A percentile compares a stretch with the other conserved stretches of the same genome.
phyloP scores from a whole-genome alignment of 2,329 filamentous ascomycete genomes.

The Fusarium brachygibbosum region DNA sequence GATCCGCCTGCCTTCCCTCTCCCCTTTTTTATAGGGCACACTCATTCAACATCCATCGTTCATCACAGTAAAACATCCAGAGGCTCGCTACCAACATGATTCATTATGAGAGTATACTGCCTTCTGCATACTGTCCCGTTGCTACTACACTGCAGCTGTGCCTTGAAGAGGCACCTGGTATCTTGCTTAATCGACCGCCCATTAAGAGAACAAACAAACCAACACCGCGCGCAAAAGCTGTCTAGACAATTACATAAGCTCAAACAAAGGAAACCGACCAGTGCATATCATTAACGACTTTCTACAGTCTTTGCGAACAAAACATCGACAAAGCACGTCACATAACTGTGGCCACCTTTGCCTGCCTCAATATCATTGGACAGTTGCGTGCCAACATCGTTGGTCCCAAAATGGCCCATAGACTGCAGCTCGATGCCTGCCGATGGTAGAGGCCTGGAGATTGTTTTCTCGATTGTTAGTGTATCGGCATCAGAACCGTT shows the following conservation, averaged over 20 bases:
- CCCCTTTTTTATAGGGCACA: not conserved
- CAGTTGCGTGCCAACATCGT: conserved; percentile 37
- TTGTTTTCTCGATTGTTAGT: conserved; percentile 20
- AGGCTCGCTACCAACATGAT: not conserved
- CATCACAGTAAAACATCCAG: not conserved
- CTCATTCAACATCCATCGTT: not conserved
- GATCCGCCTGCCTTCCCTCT: too few relatives aligned
- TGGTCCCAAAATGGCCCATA: conserved; percentile 45
- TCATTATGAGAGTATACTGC: not conserved
- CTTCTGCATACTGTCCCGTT: not conserved
- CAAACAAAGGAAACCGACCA: not conserved
- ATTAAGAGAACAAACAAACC: not conserved
- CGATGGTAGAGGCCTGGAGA: conserved; percentile 21
- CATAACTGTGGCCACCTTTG: conserved; percentile 29
- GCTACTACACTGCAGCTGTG: not conserved
- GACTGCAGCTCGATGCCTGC: conserved; percentile 45
- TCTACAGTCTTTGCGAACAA: conserved; percentile 47
- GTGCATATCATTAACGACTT: conserved; percentile 21
- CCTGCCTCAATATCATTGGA: conserved; percentile 31
- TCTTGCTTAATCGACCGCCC: not conserved
- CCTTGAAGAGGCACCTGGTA: not conserved
- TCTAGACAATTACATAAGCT: not conserved
- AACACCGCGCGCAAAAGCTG: not conserved
- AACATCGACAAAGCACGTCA: conserved; percentile 45
- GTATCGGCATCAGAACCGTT: conserved; percentile 19